Base-by-base conservation (phyloP, 1,284 basidiomycete species). In the Trichosporon sp. region DNA sequence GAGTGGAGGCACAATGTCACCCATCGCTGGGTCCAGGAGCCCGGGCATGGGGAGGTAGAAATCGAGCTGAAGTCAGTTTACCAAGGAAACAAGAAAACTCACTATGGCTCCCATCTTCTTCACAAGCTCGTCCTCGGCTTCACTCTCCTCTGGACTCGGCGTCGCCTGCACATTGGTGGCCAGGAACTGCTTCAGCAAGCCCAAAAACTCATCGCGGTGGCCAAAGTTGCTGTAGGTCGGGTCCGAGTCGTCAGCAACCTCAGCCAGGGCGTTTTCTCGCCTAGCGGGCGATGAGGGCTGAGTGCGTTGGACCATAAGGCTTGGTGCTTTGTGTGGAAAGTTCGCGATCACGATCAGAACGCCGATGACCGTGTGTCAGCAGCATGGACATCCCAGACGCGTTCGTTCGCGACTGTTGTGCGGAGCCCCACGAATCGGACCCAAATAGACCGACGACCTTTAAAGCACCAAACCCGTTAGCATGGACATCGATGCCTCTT, bases 11-110 rank as follows among this genome's bases (percentile, higher is more conserved):
- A 98, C 89, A 71, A 99, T 90, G 16, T 85, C 80, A 78, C 95
- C 92, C n/a, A 99, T 87, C 77, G 89, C 91, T n/a, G 96, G 95
- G 81, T 99, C 97, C n/a, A 98, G 88, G 0, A 99, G 88, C 78
- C 96, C 94, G 1, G 95, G 87, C 78, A 96, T 92, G 72, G 98
- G 96, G 80, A 98, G 95, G 79, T 98, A 99, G 80, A 90, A 88
- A 80, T 90, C 89, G 54, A 98, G 88, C 95, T 98, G 72, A 21
- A 12, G 46, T 61, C 8, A 65, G 65, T 31, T 67, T 5, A 63
- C 26, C 21, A 14, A 1, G 19, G 66, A 8, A 7, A 14, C 51
- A 35, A 65, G 14, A 54, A 37, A 35, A 26, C 83, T 72, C 71
- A 85, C 84, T 38, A 85, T 84, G 12, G 68, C 72, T 10, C 81